Conservation (phyloP, 75 land plant species). For the Pinus tabuliformis region DNA sequence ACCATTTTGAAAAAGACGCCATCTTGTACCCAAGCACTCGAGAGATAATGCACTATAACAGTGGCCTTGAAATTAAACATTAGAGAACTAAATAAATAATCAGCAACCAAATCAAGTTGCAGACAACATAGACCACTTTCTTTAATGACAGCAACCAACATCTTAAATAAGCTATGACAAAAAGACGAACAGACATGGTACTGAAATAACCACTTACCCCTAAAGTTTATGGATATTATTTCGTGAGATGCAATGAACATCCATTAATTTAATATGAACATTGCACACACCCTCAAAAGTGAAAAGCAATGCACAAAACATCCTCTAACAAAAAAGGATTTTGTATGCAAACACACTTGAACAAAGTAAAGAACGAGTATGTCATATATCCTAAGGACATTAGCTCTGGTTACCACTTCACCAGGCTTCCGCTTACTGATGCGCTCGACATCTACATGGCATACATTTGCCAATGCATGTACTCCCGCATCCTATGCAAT, state of each 20-base stretch:
- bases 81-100: not conserved
- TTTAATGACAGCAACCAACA: not conserved
- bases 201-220: not conserved
- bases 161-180: not conserved
- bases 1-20: not conserved
- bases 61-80: not conserved
- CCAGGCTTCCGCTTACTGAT: conserved; percentile 93
- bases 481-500: conserved; percentile 89
- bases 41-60: not conserved
- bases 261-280: not conserved
- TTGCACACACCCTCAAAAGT: not conserved
- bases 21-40: not conserved
- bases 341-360: not conserved
- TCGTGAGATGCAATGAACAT: not conserved
- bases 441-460: conserved; percentile 88
- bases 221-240: not conserved
- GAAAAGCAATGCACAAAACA: not conserved
- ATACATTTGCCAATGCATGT: conserved; percentile 90
- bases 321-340: not conserved
- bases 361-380: not conserved
- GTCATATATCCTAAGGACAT: not conserved
- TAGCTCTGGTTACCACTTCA: conserved; percentile 68
- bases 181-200: not conserved
- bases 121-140: not conserved
- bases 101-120: no score